Base-by-base conservation (phyloP, 768 basidiomycete species). In the Dioszegia crocea region DNA sequence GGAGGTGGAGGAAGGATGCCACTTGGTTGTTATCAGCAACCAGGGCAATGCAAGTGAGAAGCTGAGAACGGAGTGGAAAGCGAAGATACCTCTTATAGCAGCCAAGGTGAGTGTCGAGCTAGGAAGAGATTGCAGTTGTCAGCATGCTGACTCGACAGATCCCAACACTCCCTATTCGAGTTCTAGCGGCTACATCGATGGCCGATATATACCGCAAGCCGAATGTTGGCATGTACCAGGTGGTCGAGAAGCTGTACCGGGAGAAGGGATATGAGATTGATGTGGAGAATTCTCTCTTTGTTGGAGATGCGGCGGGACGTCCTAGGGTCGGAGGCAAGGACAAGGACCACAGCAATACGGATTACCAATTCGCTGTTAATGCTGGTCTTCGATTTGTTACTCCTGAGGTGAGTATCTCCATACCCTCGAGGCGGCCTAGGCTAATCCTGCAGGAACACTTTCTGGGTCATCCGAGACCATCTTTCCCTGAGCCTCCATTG, bases 271-370 rank as follows among this genome's bases (percentile, higher is more conserved):
- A 86, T 5, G 73, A 79, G 16, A 87, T 94, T 67, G 91, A 93
- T 73, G 82, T 84, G 63, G 57, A 69, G 0, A 41, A 79, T 0
- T 86, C 88, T 0, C 88, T 88, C 66, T 93, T 87, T 65, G 86
- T 94, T 0, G 92, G 92, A 2, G 92, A 96, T 66, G 91, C 90
- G 1, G 92, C 91, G 11, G 92, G 91, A 11, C 84, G 92, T 44
- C 78, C 80, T 8, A 61, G 59, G 1, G 46, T 43, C 1, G 58
- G 47, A 1, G 51, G 53, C 2, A 23, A 49, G 40, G 33, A 24
- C 44, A 76, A 77, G 26, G 92, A 96, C 77, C 89, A 88, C 71
- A 83, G 87, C 6, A 84, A 85, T 60, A 88, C 87, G 0, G 92
- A 96, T 75, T 82, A 87, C 43, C 90, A 93, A 77, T 89, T 86